Base-by-base conservation (phyloP, 306 rosid genomes). In the Cicer arietinum region DNA sequence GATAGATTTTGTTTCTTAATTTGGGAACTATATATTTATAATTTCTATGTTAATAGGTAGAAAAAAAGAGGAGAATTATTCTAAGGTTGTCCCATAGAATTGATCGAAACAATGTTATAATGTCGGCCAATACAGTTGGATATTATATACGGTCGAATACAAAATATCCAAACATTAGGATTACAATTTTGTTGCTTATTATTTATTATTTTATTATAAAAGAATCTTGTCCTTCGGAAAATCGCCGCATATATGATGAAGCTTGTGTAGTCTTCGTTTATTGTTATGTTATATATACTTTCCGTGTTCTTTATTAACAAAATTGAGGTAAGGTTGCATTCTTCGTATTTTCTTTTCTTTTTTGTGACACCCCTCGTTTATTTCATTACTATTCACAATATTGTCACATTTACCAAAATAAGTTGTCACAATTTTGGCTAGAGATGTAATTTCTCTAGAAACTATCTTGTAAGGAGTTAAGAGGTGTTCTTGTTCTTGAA, bases 31-130 rank as follows among this genome's bases (percentile, higher is more conserved):
- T 10, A 6, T 10, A 8, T 67, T 30, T 30, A 4, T 30, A 30
- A 30, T 17, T 71, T 41, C 16, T 57, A 65, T 10, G 9, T 67
- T 58, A 5, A 10, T 50, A 10, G 10, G 10, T 39, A 6, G 17
- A 46, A 37, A 7, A 37, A 37, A 68, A 1, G 13, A 41, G 81
- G 62, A 53, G 86, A 47, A 71, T 72, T 17, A 62, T 73, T 64
- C 73, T 0, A 65, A 76, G 77, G 73, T 4, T 73, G 54, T 79
- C 5, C 40, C 82, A 59, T 82, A 54, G 82, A 57, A 72, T 64
- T 56, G 17, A 85, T 73, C 84, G 86, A 76, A 60, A 77, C 44
- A 30, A 74, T 16, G 77, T 35, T 43, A 45, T 35, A 10, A 3
- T 56, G 72, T 57, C 69, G 62, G 71, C 71, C 11, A 45, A 61